Conservation (phyloP, 2,329 filamentous ascomycete genomes). For the Colletotrichum aenigma region DNA sequence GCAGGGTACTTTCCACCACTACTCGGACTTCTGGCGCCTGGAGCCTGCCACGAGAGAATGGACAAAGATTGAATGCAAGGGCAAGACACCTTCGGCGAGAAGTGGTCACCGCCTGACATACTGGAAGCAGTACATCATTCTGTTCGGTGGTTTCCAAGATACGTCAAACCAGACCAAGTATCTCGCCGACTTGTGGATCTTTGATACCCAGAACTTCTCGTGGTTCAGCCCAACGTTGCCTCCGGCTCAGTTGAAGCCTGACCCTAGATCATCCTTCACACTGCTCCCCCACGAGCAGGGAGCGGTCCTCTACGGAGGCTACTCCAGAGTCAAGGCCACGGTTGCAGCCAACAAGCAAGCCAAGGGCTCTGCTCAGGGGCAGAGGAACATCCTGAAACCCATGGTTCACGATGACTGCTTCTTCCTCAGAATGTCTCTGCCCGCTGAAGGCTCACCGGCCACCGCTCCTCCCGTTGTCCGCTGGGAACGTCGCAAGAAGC, state of each 20-base stretch:
- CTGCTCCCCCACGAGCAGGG: slow-evolving; percentile 89
- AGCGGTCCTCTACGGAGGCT: slow-evolving; percentile 90
- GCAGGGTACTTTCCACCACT: slow-evolving; percentile 98
- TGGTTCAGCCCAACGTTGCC: slow-evolving; percentile 83
- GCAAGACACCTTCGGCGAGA: slow-evolving; percentile 80
- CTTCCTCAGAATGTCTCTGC: slow-evolving; percentile 82
- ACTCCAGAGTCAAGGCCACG: slow-evolving; percentile 85
- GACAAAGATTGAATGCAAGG: slow-evolving; percentile 82
- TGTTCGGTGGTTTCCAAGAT: slow-evolving; percentile 97
- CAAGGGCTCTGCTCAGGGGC: slow-evolving; percentile 63
- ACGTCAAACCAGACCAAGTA: slow-evolving; percentile 96
- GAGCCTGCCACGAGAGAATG: slow-evolving; percentile 87
- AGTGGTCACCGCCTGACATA: slow-evolving; percentile 96
- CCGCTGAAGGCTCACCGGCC: slow-evolving; percentile 67
- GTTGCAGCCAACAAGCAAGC: slow-evolving; percentile 65
- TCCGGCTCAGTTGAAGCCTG: slow-evolving; percentile 82
- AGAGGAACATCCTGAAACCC: slow-evolving; percentile 79
- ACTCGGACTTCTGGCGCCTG: slow-evolving; percentile 97
- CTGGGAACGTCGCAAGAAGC: slow-evolving; percentile 94
- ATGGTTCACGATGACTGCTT: slow-evolving; percentile 95
- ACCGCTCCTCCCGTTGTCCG: slow-evolving; percentile 74
- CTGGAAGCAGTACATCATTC: slow-evolving; percentile 94
- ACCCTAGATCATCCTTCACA: slow-evolving; percentile 89
- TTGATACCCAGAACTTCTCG: slow-evolving; percentile 84
- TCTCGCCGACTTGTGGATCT: slow-evolving; percentile 91